These are phyloP conservation scores for Puccinia brachypodii DNA, from an alignment of 1,284 basidiomycete species.

Conservation along the genomic window DNA sequence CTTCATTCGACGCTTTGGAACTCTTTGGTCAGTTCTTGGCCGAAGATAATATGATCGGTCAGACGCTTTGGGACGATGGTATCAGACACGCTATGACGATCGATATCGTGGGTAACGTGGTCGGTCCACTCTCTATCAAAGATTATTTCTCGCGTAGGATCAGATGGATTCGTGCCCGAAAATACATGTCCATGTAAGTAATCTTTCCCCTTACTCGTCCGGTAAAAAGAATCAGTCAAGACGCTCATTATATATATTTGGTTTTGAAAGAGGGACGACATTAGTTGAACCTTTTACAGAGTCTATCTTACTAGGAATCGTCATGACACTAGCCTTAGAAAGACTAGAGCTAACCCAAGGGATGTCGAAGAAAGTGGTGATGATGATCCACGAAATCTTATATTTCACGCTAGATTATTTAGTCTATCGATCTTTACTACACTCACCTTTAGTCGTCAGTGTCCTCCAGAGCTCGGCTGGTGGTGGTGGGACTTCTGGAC, in stretches of 20 bases:
- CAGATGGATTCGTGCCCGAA: conserved; percentile 90
- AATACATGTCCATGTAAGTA: conserved; percentile 73
- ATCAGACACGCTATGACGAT: conserved; percentile 80
- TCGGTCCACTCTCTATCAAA: conserved; percentile 76
- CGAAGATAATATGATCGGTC: conserved; percentile 93
- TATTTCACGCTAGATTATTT: conserved; percentile 54
- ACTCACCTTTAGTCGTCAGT: conserved; percentile 8
- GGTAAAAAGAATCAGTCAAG: background rate
- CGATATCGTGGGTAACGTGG: conserved; percentile 82
- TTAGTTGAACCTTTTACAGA: conserved; percentile 86
- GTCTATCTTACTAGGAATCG: conserved; percentile 68
- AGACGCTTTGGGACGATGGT: conserved; percentile 84
- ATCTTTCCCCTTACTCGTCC: background rate
- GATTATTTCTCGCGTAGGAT: conserved; percentile 82
- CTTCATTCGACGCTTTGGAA: conserved; percentile 62
- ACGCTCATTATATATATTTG: background rate
- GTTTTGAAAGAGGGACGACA: conserved; percentile 65
- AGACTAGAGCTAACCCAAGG: conserved; percentile 58
- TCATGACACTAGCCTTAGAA: conserved; percentile 66
- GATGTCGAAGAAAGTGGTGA: conserved; percentile 48
- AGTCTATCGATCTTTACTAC: conserved; percentile 50
- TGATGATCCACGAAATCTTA: conserved; percentile 51
- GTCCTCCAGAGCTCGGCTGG: background rate
- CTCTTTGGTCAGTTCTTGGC: conserved; percentile 83
- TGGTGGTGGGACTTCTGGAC: too few relatives aligned